Evolutionary conservation across 441 rosid genomes (phyloP).

Genomic region (Mallotus japonicus): DNA sequence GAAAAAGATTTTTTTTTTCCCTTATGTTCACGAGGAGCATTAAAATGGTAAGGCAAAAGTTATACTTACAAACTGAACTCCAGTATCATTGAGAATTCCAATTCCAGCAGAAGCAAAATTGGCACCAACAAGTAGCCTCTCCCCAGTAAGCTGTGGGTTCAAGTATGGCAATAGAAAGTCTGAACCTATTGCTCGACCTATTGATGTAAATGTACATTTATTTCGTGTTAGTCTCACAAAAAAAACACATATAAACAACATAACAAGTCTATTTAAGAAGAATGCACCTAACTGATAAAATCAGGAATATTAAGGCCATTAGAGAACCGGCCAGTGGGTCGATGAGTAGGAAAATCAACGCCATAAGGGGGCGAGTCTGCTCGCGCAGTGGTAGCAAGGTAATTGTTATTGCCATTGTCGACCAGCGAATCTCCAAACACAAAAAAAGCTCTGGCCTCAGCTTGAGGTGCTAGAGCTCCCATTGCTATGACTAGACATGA

Average conservation of each 20-base stretch:
- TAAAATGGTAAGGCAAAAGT: neutral
- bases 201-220: neutral
- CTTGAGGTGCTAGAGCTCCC: slow-evolving; percentile 27
- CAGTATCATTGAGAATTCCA: slow-evolving; percentile 49
- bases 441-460: slow-evolving; percentile 26
- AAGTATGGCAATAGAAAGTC: slow-evolving; percentile 38
- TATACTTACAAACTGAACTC: slow-evolving; percentile 42
- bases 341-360: slow-evolving; percentile 30
- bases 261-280: neutral
- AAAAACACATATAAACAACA: too few species aligned
- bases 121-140: slow-evolving; percentile 39
- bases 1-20: too few species aligned
- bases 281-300: slow-evolving; percentile 21
- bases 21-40: too few species aligned
- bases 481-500: slow-evolving; percentile 17
- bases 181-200: slow-evolving; percentile 26
- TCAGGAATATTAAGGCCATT: slow-evolving; percentile 41
- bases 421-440: slow-evolving; percentile 46
- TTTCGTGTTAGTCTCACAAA: neutral
- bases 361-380: slow-evolving; percentile 45
- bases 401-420: slow-evolving; percentile 48
- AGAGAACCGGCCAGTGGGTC: slow-evolving; percentile 34
- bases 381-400: slow-evolving; percentile 38
- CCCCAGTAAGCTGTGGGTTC: slow-evolving; percentile 33
- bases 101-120: slow-evolving; percentile 48